Conservation (phyloP, 1,284 basidiomycete species). For the Leccinum pachyderme region DNA sequence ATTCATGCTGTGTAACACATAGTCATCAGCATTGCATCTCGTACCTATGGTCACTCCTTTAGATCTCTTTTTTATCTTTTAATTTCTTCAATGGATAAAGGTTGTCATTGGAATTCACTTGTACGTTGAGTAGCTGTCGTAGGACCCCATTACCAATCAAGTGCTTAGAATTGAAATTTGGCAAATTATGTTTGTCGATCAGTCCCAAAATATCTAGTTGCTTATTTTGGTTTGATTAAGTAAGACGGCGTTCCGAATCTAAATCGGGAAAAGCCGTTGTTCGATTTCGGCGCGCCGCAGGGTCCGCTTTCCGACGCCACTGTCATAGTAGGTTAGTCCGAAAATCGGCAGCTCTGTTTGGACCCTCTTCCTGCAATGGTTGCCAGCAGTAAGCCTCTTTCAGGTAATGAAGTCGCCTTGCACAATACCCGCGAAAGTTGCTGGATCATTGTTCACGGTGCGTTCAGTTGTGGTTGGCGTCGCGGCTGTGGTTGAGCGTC, state of each 20-base stretch:
- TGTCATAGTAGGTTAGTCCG: not conserved
- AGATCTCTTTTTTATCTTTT: constrained; percentile 21
- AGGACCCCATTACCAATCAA: not conserved
- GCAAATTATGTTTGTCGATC: constrained; percentile 17
- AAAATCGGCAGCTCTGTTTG: not conserved
- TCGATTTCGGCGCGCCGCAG: not conserved
- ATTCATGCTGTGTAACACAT: constrained; percentile 22
- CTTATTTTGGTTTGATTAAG: not conserved
- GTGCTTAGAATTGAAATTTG: constrained; percentile 2
- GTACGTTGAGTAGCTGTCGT: not conserved
- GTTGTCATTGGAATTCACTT: constrained; percentile 4
- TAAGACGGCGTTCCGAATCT: not conserved
- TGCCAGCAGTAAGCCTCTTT: constrained; percentile 18
- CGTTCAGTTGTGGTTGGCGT: constrained; percentile 12
- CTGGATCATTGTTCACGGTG: constrained; percentile 89
- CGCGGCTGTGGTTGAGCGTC: not conserved
- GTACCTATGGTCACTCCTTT: constrained; percentile 22
- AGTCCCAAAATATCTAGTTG: not conserved
- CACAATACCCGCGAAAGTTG: constrained; percentile 75
- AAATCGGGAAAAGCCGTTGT: constrained; percentile 1
- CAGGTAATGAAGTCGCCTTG: constrained; percentile 55
- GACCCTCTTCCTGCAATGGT: constrained; percentile 14
- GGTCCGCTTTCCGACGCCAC: not conserved
- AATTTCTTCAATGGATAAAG: constrained; percentile 20
- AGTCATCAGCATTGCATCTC: constrained; percentile 14